Evolutionary conservation across 371 early-diverging fungal species (phyloP), one percentile per base, ranked within the genome.

Genomic region (Choanephora cucurbitarum): DNA sequence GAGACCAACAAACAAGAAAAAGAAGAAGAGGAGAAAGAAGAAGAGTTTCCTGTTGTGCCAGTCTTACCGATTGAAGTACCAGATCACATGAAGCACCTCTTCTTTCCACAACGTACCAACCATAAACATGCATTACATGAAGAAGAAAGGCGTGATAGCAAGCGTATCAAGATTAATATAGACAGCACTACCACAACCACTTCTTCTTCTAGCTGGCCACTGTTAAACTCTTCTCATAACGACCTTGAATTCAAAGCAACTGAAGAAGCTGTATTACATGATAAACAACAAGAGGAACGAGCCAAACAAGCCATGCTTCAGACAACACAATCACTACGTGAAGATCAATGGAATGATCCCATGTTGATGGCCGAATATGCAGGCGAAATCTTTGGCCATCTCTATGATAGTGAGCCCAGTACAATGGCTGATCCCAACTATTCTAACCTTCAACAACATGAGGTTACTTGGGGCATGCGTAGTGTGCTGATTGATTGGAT

Each of bases 381-480:
- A 13, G 72, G 64, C 6, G 97, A 98, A 17, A 97, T 97, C 33
- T 93, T 94, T 62, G 28, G 43, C 21, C 18, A 40, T 17, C 47
- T 64, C 1, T 46, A 31, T 10, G 43, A 48, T 23, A 13, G 44
- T 47, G 57, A 60, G 23, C 24, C 40, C 14, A 28, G 13, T 6
- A 34, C 82, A 0, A 80, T 91, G 81, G 91, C 95, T 1, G 81
- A 90, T 63, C 81, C 91, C 11, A 49, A 77, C 50, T 99, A 99
- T 73, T 57, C 58, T 8, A 91, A 93, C 79, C 72, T 75, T 13
- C 44, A 44, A 17, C 97, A 98, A 70, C 79, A 82, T 41, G 96
- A 95, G 46, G 75, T 99, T n/a, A 78, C 84, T 21, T 98, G 96
- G 96, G 85, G 81, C 50, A 96, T 96, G 95, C 88, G 99, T 40